Evolutionary conservation across 179 eudicot genomes (phyloP), one percentile per base, ranked within the genome.

Genomic region (Dionaea muscipula): DNA sequence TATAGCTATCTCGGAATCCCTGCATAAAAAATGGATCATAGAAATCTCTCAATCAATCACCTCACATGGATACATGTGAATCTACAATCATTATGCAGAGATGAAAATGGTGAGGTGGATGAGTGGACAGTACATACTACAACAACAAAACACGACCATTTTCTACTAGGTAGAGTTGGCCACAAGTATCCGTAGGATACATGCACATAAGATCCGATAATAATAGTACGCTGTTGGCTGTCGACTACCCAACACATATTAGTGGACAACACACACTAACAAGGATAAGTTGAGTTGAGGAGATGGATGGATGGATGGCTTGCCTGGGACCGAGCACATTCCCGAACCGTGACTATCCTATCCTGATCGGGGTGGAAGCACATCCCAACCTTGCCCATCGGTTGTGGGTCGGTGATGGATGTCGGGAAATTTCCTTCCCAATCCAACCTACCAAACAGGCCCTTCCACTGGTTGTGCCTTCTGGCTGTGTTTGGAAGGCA

Each of bases 301-400:
- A 28, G 35, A 28, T 3, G 3, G 35, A 28, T 28, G 35, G 35
- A 3, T 28, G 35, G 8, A 8, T 3, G 35, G 51, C 76, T 77
- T 79, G 84, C 98, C 59, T 91, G 95, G 66, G 94, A 84, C 3
- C 95, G 76, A 62, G 96, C 98, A 72, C 94, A 91, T 68, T 91
- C 98, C 40, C 94, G 95, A 24, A 87, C 95, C 10, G 96, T 84
- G 19, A 91, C 77, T 7, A 91, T 91, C 55, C 98, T 72, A 61
- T 91, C 98, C 66, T 84, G 94, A 40, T 84, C 94, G 17, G 97
- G 95, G 44, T 87, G 98, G 75, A 91, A 91, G 77, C 98, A 87
- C 98, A 87, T 84, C 53, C 98, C 95, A 12, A 87, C 98, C 63
- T 91, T 91, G 31, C 96, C 98, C 98, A 87, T 91, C 3, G 98